Base-by-base conservation (phyloP, 1,284 basidiomycete genomes). In the Xanthoconium separans region DNA sequence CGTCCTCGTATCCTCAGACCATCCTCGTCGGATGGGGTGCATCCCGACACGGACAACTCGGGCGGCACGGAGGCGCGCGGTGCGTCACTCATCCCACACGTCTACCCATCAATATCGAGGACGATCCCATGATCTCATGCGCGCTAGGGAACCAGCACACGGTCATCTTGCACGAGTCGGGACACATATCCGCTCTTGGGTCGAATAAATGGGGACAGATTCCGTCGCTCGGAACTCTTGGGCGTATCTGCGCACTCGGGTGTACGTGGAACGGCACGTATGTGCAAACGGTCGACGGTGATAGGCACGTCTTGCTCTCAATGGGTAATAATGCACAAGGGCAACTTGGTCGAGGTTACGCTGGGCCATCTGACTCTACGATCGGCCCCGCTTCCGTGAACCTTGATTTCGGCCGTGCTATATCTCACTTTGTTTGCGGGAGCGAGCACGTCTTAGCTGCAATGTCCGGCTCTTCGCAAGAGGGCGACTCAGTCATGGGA, bases 181-280 rank as follows among this genome's bases (percentile, higher is more conserved):
- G 84, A 1, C 65, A 61, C 1, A 58, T 89, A 2, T 65, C 73
- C 0, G 75, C 73, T 0, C 66, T 88, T 31, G 92, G 93, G 3
- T 87, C 85, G 7, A 80, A 90, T 63, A 74, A 79, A 43, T 91
- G 91, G 61, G 74, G 75, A 4, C 93, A 95, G 68, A 70, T 91
- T 11, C 66, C 74, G 1, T 75, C 72, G 10, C 53, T 85, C 36
- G 60, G 64, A n/a, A 54, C 55, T 7, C 39, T 24, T 16, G 43
- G 70, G 33, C 60, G 62, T 20, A 72, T 77, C 16, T 60, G 50
- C 24, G 56, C 59, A 10, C 70, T 93, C 33, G 80, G 74, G 1
- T 89, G 89, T 55, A 91, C 89, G 1, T 95, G 93, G 93, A 87
- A 88, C 59, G 86, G 89, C n/a, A 89, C 86, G 22, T 93, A 89